Conservation (phyloP, 2,329 filamentous ascomycete genomes). For the Arthrinium phaeospermum region DNA sequence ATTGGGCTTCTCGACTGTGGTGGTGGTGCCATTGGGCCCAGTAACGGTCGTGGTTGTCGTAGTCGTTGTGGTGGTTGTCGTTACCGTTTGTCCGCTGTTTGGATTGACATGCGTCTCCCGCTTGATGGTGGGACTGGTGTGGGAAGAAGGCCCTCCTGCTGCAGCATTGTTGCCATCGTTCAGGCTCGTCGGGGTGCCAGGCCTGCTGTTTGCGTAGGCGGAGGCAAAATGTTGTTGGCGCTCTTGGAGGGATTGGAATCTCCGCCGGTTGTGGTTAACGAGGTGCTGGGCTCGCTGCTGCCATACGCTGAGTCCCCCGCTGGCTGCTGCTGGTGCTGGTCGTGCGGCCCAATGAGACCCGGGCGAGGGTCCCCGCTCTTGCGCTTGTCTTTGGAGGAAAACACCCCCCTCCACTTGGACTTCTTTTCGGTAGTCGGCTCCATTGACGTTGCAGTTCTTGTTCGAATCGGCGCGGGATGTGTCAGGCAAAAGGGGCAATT, state of each 20-base stretch:
- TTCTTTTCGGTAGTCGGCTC: slow-evolving; percentile 10
- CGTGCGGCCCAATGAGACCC: neutral
- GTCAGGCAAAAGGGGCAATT: neutral
- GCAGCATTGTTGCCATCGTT: neutral
- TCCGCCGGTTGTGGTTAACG: slow-evolving; percentile 19
- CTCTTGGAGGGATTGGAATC: slow-evolving; percentile 22
- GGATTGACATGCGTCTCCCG: slow-evolving; percentile 26
- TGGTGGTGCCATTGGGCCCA: slow-evolving; percentile 21
- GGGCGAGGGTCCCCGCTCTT: slow-evolving; percentile 4
- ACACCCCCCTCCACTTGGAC: slow-evolving; percentile 17
- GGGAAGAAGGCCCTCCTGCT: slow-evolving; percentile 22
- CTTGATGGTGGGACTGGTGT: slow-evolving; percentile 25
- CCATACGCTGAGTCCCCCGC: slow-evolving; percentile 21
- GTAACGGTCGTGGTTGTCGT: slow-evolving; percentile 28
- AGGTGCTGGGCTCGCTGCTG: slow-evolving; percentile 24
- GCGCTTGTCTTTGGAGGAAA: slow-evolving; percentile 16
- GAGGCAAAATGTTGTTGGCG: slow-evolving; percentile 9
- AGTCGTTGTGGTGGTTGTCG: slow-evolving; percentile 28
- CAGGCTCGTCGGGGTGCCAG: slow-evolving; percentile 1
- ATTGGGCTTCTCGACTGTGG: slow-evolving; percentile 19
- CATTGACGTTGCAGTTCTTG: neutral
- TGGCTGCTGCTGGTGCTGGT: neutral
- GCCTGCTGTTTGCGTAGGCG: neutral
- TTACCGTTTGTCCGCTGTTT: slow-evolving; percentile 25
- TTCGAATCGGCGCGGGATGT: neutral